Base-by-base conservation (phyloP, 495 filamentous ascomycete species). In the Talaromyces nanjingensis region DNA sequence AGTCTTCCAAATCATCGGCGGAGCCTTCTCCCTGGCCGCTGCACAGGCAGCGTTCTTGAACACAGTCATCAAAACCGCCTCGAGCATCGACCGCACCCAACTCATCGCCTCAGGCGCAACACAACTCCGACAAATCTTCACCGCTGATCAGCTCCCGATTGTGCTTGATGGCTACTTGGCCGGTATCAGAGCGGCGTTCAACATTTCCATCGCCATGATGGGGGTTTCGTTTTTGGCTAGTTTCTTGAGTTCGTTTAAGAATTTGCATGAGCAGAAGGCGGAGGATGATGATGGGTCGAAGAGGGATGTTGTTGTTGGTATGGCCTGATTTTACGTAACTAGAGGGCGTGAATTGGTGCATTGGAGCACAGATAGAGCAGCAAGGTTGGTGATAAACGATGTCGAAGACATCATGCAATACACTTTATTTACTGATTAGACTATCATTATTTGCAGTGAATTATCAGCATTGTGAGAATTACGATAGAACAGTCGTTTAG, bases 101-200 rank as follows among this genome's bases (percentile, higher is more conserved):
- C 70, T 84, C 2, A 59, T 86, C 12, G 66, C 60, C 4, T 78
- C 77, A 3, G 82, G 83, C 3, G 83, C 82, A 1, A 71, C 79
- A 1, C 67, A 80, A 37, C 65, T 86, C 4, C 73, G 75, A 4
- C 63, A 67, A 20, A 74, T 77, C 0, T 81, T 85, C 63, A 37
- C 31, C n/a, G 39, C 70, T 4, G 73, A 78, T 3, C 56, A 77
- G 49, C 16, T 89, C 2, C 72, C 75, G 0, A 80, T 77, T 2
- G 74, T 88, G 29, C 54, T 88, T 20, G 45, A 65, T 3, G 82
- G 79, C 6, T 88, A 88, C 70, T 83, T 86, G 80, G 69, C 60
- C 1, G 84, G 83, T 5, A 65, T 87, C 60, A 81, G 78, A 66
- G 72, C 72, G 1, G 57, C 57, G 7, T 59, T 59, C 22, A 37